Conservation (phyloP, 2,329 filamentous ascomycete species). For the Fusarium staphyleae region DNA sequence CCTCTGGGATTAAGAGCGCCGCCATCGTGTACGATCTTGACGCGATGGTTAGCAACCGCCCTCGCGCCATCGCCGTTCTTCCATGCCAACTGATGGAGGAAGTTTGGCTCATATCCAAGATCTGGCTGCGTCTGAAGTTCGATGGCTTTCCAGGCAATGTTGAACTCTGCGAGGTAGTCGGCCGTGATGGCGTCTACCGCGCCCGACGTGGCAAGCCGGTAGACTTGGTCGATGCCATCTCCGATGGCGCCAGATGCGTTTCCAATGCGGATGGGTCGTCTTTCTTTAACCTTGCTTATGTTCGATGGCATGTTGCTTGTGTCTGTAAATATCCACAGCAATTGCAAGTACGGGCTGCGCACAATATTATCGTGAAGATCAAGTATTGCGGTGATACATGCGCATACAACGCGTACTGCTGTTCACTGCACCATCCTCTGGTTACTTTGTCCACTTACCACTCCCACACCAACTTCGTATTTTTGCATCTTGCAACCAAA, state of each 20-base stretch:
- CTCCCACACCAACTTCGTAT: no score
- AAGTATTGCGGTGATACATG: no score
- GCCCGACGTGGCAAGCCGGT: conserved; percentile 35
- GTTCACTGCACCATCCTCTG: no score
- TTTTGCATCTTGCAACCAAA: no score
- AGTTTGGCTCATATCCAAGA: conserved; percentile 47
- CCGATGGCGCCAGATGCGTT: conserved; percentile 41
- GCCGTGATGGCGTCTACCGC: conserved; percentile 46
- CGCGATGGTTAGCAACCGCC: conserved; percentile 51
- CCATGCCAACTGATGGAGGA: conserved; percentile 50
- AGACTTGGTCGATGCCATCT: conserved; percentile 39
- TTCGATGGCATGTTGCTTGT: no score
- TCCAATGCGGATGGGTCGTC: conserved; percentile 31
- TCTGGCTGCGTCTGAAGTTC: conserved; percentile 39
- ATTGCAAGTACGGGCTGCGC: no score
- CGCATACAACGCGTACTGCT: no score
- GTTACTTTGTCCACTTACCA: no score
- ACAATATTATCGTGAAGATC: no score
- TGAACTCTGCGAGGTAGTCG: conserved; percentile 52
- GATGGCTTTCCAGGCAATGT: conserved; percentile 54
- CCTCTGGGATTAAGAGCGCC: conserved; percentile 62
- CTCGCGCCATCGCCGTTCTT: conserved; percentile 42
- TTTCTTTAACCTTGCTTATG: no score
- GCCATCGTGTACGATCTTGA: conserved; percentile 64
- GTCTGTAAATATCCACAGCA: no score